A percentile compares a stretch with the other conserved stretches of the same genome.
These are phyloP conservation scores for Chionographis japonica DNA, from an alignment of 106 monocot species.

Conservation along the genomic window DNA sequence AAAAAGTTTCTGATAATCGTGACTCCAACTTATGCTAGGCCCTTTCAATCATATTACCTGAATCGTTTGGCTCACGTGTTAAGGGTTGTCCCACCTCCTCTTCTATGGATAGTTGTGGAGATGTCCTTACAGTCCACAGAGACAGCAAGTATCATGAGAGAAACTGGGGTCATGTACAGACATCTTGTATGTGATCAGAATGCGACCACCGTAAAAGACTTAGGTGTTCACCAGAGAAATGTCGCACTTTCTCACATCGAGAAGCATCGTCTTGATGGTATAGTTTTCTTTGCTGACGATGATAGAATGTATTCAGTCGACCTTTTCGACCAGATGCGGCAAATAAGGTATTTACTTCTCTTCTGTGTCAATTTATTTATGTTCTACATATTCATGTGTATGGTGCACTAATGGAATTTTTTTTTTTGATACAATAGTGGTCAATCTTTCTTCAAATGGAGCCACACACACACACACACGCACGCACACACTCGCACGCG, in stretches of 20 bases:
- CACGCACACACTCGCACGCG: too few relatives aligned
- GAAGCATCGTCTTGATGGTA: conserved; percentile 78
- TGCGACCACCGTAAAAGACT: conserved; percentile 29
- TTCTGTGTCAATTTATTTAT: neutral
- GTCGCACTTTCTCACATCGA: conserved; percentile 69
- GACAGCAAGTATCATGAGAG: conserved; percentile 55
- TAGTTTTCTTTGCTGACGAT: conserved; percentile 74
- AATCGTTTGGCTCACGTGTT: conserved; percentile 60
- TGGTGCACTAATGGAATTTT: neutral
- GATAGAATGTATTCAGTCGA: conserved; percentile 50
- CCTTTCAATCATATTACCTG: conserved; percentile 65
- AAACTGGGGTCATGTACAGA: conserved; percentile 65
- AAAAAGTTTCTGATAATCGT: conserved; percentile 63
- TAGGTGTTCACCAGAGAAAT: conserved; percentile 49
- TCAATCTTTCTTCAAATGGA: too few relatives aligned
- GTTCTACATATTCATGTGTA: neutral
- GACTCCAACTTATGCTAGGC: conserved; percentile 52
- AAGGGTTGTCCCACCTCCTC: conserved; percentile 48
- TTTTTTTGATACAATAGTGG: too few relatives aligned
- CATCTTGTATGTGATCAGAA: conserved; percentile 66
- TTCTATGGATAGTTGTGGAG: conserved; percentile 80
- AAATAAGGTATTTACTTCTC: conserved; percentile 53
- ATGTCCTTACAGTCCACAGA: conserved; percentile 51
- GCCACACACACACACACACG: too few relatives aligned
- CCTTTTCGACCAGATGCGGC: conserved; percentile 66